Evolutionary conservation across 352 stramenopile genomes (phyloP), one percentile per base, ranked within the genome.

Genomic region (Phytopythium litorale): DNA sequence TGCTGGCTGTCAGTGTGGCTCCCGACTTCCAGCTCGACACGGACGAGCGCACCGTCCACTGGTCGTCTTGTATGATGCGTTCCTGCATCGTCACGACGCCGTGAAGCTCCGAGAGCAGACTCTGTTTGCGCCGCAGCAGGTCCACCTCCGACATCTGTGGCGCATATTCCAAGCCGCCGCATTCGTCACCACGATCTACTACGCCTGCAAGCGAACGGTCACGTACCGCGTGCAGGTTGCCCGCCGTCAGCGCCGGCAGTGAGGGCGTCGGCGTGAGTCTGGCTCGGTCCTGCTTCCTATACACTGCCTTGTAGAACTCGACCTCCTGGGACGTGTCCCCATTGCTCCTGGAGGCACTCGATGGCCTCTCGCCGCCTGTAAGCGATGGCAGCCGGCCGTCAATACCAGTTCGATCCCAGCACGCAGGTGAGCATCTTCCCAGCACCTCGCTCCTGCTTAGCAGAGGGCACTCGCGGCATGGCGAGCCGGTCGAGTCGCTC

Each of bases 11-110:
- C 43, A 54, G 38, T 11, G 61, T 65, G 56, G 62, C 64, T 19
- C 53, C 60, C 15, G 81, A 88, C 52, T 87, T 86, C 77, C 79
- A 91, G 65, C 82, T 91, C 21, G 82, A 91, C 40, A 91, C 78
- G 12, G 78, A 73, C 13, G 82, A 91, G n/a, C 75, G 76, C 9
- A 91, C 61, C 0, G 78, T 89, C 49, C 76, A 80, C 64, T 89
- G 75, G 56, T 89, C 79, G 50, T 89, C 82, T 45, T 80, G 63
- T 5, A 88, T 64, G 60, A 87, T 70, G 0, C 67, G 65, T 55
- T 85, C 72, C 59, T 91, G 74, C 38, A 78, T 53, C 16, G 70
- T 75, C 11, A 89, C 66, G 25, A 91, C 71, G 1, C 67, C 67
- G 63, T 87, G 79, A 3, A 91, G 73, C 55, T 88, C 67, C 35